Percentiles rank a stretch among this genome's conserved stretches.
Conservation (phyloP, 495 filamentous ascomycete genomes). For the Talaromyces trachyspermus region DNA sequence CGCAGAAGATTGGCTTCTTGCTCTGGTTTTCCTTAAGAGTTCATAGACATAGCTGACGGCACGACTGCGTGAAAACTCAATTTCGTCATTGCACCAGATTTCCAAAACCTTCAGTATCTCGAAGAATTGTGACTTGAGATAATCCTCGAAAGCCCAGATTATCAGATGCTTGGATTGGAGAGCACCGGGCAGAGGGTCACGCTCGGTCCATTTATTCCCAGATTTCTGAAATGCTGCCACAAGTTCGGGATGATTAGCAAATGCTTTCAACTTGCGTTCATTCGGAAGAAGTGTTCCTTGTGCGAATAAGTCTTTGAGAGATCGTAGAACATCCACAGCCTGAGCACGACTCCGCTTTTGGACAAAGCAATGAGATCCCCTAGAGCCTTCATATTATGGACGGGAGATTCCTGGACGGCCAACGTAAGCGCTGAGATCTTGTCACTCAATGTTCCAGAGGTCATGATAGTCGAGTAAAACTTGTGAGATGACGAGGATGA, state of each 20-base stretch:
- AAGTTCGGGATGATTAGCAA: slow-evolving; percentile 73
- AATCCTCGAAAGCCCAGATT: slow-evolving; percentile 89
- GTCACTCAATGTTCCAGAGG: slow-evolving; percentile 89
- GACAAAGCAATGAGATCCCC: slow-evolving; percentile 74
- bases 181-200: slow-evolving; percentile 58
- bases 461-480: slow-evolving; percentile 95
- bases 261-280: slow-evolving; percentile 70
- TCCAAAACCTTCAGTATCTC: slow-evolving; percentile 85
- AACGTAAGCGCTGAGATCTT: slow-evolving; percentile 93
- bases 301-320: slow-evolving; percentile 87
- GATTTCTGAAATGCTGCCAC: slow-evolving; percentile 55
- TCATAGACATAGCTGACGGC: slow-evolving; percentile 85
- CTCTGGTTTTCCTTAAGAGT: slow-evolving; percentile 90
- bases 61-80: slow-evolving; percentile 79
- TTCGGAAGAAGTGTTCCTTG: slow-evolving; percentile 77
- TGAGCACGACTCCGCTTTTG: slow-evolving; percentile 88
- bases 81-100: slow-evolving; percentile 84
- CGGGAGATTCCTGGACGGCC: slow-evolving; percentile 87
- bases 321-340: slow-evolving; percentile 82
- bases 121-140: slow-evolving; percentile 87
- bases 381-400: slow-evolving; percentile 84
- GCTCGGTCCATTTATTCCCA: slow-evolving; percentile 52
- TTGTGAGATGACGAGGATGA: slow-evolving; percentile 73
- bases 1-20: slow-evolving; percentile 92
- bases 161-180: slow-evolving; percentile 71